phyloP scores from a whole-genome alignment of 2,329 filamentous ascomycete genomes.

The Calonectria henricotiae region DNA sequence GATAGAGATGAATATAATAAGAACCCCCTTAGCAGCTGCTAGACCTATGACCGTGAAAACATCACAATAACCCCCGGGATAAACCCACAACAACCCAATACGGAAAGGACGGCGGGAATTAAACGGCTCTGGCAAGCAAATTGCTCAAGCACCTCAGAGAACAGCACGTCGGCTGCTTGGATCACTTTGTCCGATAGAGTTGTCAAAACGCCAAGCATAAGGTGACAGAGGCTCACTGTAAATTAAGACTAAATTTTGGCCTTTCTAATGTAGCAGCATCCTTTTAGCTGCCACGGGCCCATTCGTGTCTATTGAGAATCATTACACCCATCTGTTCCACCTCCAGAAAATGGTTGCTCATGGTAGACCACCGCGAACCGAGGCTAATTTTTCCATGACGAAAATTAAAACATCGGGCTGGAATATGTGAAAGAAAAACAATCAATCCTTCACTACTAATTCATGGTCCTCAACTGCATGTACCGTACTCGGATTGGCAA shows the following conservation, averaged over 20 bases:
- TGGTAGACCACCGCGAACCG: no score
- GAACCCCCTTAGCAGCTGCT: no score
- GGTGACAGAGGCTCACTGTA: slow-evolving; percentile 16
- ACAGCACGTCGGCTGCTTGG: slow-evolving; percentile 17
- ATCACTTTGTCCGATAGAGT: slow-evolving; percentile 9
- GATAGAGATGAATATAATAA: no score
- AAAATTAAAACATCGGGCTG: background rate
- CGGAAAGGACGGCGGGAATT: slow-evolving; percentile 21
- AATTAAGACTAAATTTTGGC: slow-evolving; percentile 18
- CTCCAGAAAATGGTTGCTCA: background rate
- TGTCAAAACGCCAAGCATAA: slow-evolving; percentile 12
- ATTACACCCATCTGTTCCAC: background rate
- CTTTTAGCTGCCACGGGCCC: no score
- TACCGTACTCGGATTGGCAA: slow-evolving; percentile 55
- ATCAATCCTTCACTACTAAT: background rate
- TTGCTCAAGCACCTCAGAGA: background rate
- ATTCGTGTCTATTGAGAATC: slow-evolving; percentile 6
- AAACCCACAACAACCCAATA: slow-evolving; percentile 4
- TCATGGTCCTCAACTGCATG: slow-evolving; percentile 42
- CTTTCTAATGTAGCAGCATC: background rate
- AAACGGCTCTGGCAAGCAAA: background rate
- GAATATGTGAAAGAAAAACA: slow-evolving; percentile 12
- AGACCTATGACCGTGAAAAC: no score
- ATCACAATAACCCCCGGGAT: no score
- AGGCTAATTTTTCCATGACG: background rate